A percentile compares a stretch with the other conserved stretches of the same genome.
These are phyloP conservation scores for Mycena capillaripes DNA, from an alignment of 768 basidiomycete species.

Conservation along the genomic window DNA sequence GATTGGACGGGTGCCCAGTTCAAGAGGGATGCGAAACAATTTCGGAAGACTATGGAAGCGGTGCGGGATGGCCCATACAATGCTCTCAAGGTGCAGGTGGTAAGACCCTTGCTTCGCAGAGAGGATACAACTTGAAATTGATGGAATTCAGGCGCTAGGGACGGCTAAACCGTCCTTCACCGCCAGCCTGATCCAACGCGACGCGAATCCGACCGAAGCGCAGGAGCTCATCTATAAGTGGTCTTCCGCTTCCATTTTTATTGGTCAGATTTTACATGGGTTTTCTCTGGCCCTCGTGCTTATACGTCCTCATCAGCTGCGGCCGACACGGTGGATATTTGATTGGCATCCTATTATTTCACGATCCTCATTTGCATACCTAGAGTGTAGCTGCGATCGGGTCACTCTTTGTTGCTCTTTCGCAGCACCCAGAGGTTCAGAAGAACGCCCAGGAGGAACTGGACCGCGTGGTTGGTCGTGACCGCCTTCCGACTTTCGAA, in stretches of 20 bases:
- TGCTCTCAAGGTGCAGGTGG: not conserved
- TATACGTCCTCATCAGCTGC: not conserved
- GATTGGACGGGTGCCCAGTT: conserved; percentile 12
- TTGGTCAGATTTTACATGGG: too few relatives aligned
- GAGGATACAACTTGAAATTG: too few relatives aligned
- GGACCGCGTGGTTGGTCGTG: conserved; percentile 40
- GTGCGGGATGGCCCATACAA: conserved; percentile 8
- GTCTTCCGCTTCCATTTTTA: too few relatives aligned
- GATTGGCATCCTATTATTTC: not conserved
- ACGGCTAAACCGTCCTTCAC: conserved; percentile 17
- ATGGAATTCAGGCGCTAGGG: not conserved
- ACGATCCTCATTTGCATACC: not conserved
- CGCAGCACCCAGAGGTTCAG: conserved; percentile 36
- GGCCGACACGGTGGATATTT: not conserved
- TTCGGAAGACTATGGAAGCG: not conserved
- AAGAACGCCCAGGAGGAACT: conserved; percentile 46
- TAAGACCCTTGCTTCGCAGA: too few relatives aligned
- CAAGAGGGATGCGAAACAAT: conserved; percentile 2
- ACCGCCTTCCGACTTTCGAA: conserved; percentile 44
- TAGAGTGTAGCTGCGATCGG: conserved; percentile 38
- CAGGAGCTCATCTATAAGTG: conserved; percentile 13
- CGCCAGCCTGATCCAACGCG: not conserved
- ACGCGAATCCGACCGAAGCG: not conserved
- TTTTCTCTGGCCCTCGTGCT: not conserved
- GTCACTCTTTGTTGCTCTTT: conserved; percentile 39